Evolutionary conservation across 768 basidiomycete genomes (phyloP), one percentile per base, ranked within the genome.

Genomic region (Leucocoprinus sp.): DNA sequence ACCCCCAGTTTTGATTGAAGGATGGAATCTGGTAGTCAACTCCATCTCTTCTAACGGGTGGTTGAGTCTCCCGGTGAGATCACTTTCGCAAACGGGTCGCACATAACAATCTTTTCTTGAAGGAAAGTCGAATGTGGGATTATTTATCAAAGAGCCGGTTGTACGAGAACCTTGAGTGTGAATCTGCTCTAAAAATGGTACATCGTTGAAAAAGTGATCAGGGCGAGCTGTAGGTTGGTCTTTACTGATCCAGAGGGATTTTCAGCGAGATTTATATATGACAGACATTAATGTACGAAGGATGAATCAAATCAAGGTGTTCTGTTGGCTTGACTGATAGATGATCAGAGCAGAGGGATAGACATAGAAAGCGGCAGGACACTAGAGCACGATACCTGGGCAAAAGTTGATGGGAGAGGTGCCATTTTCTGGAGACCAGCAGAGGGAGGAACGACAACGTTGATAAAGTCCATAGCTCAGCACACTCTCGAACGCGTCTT

Each of bases 401-500:
- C 15, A 9, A 9, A 17, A 11, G n/a, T 40, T 40, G 8, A 15
- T 31, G 8, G 39, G 18, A 12, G 17, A 4, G 29, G 28, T 9
- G 24, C 21, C 6, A 23, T 31, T 18, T 33, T 38, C 5, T 17
- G 23, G 21, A 19, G 21, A 19, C 18, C 23, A 14, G 11, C 14
- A 18, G 15, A 18, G 22, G 22, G 36, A 7, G 29, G 5, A 5
- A 42, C 27, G 19, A 28, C 1, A 31, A 52, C 43, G 21, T 52
- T 48, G 17, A 52, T 33, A 11, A 35, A 4, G 48, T 21, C 51
- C 51, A 52, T 2, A 52, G 40, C 19, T 36, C 35, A n/a, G n/a
- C n/a, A n/a, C n/a, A n/a, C n/a, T n/a, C n/a, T n/a, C n/a, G 3
- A 48, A 48, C 4, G 48, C 46, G 36, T 23, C 33, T 9, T 35